Base-by-base conservation (phyloP, 2,329 filamentous ascomycete species). In the Canariomyces notabilis region DNA sequence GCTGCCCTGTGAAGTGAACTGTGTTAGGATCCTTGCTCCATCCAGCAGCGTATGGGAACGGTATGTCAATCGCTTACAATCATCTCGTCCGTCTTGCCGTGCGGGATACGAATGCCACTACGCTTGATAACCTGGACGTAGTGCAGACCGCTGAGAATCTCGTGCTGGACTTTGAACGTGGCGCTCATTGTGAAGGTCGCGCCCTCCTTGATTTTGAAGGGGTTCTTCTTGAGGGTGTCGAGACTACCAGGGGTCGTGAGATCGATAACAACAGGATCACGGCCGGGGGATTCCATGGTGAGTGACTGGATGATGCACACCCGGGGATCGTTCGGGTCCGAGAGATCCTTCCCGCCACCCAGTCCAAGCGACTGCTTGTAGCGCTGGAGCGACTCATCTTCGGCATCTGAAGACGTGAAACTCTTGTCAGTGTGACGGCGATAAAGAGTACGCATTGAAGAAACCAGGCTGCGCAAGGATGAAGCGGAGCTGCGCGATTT, bases 301-400 rank as follows among this genome's bases (percentile, higher is more conserved):
- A 98, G 85, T 46, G 88, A 87, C 60, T 89, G 80, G 72, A 97
- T 96, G 71, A 96, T 90, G 72, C 89, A 95, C 65, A 87, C 88
- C 59, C 91, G 87, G 39, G 86, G 82, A 64, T 97, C 91, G 64
- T 76, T 87, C 59, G 85, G 80, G 65, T 90, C 81, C 46, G 82
- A 85, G 50, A 88, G 77, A 59, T 84, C 77, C 39, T 76, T 80
- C 63, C 85, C 85, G 58, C 81, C 82, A 54, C 83, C 81, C 50
- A 97, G 82, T 58, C 93, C 93, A 51, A 98, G 85, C 11, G 91
- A 97, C 63, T 91, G 81, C 76, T 98, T 98, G 86, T 95, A 98
- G 62, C 91, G 86, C 72, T 94, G 87, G 61, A 98, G 84, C 52
- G 91, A 93, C 70, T 97, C 91, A 67, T 98, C 93, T 61, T 87